Conservation (phyloP, 768 basidiomycete species). For the Suillus discolor region DNA sequence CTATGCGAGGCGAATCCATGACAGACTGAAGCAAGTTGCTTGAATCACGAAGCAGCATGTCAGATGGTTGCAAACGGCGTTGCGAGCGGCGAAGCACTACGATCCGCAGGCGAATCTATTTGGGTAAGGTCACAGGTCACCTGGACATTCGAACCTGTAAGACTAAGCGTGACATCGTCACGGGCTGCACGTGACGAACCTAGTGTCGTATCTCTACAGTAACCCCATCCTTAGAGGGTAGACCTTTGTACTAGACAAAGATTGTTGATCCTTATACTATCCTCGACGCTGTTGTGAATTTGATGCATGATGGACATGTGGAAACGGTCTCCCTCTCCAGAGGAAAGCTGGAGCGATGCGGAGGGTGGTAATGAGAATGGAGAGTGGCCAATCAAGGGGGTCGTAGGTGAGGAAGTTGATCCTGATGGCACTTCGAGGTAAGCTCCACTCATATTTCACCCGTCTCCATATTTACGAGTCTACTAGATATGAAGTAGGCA, state of each 20-base stretch:
- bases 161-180: too few species aligned
- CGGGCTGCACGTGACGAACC: too few species aligned
- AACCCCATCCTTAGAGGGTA: not conserved
- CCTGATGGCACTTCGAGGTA: slow-evolving; percentile 33
- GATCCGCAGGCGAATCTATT: too few species aligned
- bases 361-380: slow-evolving; percentile 32
- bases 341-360: slow-evolving; percentile 35
- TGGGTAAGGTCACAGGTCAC: too few species aligned
- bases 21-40: too few species aligned
- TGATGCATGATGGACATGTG: slow-evolving; percentile 20
- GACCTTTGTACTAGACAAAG: not conserved
- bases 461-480: slow-evolving; percentile 8
- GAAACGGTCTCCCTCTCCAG: slow-evolving; percentile 32
- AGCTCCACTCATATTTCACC: not conserved
- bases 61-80: too few species aligned
- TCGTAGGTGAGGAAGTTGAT: slow-evolving; percentile 35
- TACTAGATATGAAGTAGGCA: slow-evolving; percentile 34
- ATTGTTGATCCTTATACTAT: not conserved
- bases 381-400: slow-evolving; percentile 31
- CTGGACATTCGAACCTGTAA: too few species aligned
- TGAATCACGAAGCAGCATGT: too few species aligned
- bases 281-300: not conserved
- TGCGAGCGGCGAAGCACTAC: too few species aligned
- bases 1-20: too few species aligned
- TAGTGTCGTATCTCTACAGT: too few species aligned